phyloP scores from a whole-genome alignment of 345 rosid species.

The Ceriops tagal region DNA sequence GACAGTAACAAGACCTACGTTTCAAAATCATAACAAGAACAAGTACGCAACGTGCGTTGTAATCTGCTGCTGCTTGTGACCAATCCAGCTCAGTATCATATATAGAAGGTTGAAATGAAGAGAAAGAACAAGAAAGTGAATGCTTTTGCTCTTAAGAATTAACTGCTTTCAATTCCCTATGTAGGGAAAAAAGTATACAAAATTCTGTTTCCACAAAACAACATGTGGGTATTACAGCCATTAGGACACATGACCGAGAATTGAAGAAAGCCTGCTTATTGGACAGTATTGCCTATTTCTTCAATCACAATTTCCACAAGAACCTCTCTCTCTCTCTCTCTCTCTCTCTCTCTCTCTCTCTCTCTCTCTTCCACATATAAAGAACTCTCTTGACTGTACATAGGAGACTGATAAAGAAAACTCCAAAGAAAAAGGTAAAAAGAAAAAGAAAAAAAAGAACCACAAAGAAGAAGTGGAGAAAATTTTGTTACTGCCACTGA shows the following conservation, averaged over 20 bases:
- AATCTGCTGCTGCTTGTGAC: too few relatives aligned
- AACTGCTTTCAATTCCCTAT: background rate
- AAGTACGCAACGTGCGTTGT: too few relatives aligned
- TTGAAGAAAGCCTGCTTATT: background rate
- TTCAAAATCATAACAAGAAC: too few relatives aligned
- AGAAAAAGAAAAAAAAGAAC: background rate
- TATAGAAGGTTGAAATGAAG: background rate
- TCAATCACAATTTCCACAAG: constrained; percentile 9
- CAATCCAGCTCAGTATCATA: too few relatives aligned
- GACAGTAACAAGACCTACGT: too few relatives aligned
- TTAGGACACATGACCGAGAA: constrained; percentile 9
- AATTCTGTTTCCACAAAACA: background rate
- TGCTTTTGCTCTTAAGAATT: background rate
- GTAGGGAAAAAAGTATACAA: constrained; percentile 11
- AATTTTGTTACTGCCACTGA: constrained; percentile 1
- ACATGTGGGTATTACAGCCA: constrained; percentile 18
- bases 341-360: background rate
- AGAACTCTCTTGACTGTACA: constrained; percentile 37
- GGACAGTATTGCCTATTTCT: constrained; percentile 12
- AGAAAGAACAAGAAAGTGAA: background rate
- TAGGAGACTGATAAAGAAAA: constrained; percentile 20
- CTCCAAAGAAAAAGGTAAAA: background rate
- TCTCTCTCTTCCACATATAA: background rate
- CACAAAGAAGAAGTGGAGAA: background rate
- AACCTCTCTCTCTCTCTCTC: background rate